Conservation (phyloP, 1,284 basidiomycete species). For the Trametes versicolor region DNA sequence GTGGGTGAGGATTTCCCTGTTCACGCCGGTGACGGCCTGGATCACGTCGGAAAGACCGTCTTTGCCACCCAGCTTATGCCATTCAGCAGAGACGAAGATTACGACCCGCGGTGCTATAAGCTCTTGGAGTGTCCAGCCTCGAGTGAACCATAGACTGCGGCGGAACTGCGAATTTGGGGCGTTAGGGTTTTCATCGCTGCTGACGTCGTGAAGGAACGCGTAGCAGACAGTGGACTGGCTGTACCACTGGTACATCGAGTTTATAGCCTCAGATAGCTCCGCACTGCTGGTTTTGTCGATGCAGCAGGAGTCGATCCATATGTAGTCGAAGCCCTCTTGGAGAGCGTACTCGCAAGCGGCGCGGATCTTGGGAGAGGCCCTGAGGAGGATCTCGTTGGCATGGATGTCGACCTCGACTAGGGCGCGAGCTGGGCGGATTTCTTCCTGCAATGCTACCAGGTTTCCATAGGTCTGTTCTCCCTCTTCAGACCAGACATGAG, state of each 20-base stretch:
- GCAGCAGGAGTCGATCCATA: slow-evolving; percentile 20
- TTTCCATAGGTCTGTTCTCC: slow-evolving; percentile 1
- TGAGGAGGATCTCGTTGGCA: neutral
- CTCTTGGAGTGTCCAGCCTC: slow-evolving; percentile 4
- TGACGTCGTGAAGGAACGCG: slow-evolving; percentile 19
- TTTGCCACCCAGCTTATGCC: slow-evolving; percentile 4
- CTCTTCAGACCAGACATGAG: slow-evolving; percentile 1
- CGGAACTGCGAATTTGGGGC: slow-evolving; percentile 5
- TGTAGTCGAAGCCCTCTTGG: slow-evolving; percentile 12
- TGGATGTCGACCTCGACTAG: neutral
- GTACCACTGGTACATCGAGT: slow-evolving; percentile 22
- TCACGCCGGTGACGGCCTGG: slow-evolving; percentile 8
- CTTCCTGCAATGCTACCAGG: neutral
- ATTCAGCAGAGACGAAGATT: slow-evolving; percentile 13
- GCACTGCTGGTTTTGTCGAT: slow-evolving; percentile 15
- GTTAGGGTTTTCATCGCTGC: neutral
- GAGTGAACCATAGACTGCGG: slow-evolving; percentile 7
- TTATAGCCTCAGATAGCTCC: slow-evolving; percentile 19
- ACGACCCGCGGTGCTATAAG: slow-evolving; percentile 12
- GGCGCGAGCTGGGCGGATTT: too few relatives aligned
- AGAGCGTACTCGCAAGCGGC: neutral
- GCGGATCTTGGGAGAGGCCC: slow-evolving; percentile 10
- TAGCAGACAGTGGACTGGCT: slow-evolving; percentile 7
- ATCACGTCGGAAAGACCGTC: neutral
- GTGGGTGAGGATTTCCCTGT: neutral